Percentiles rank a stretch among this genome's conserved stretches.
These are phyloP conservation scores for Neonectria hederae DNA, from an alignment of 2,329 filamentous ascomycete genomes.

Conservation along the genomic window DNA sequence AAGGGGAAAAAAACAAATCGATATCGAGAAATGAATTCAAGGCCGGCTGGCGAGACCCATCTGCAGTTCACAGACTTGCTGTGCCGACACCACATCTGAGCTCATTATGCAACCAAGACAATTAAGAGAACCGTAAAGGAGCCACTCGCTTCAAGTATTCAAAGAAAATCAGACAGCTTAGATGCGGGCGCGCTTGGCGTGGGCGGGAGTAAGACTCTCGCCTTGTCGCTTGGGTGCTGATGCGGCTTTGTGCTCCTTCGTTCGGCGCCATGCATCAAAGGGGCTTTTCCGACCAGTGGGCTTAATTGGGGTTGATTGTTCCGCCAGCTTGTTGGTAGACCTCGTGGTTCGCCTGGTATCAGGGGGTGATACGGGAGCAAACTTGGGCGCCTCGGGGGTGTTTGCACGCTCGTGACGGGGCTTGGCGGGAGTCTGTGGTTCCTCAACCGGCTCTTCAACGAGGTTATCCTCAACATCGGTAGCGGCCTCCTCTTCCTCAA, in stretches of 20 bases:
- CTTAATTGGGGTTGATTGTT: conserved; percentile 55
- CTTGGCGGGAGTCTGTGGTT: conserved; percentile 52
- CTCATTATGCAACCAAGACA: conserved; percentile 14
- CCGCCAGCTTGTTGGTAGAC: conserved; percentile 59
- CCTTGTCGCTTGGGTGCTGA: conserved; percentile 56
- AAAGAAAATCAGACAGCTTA: conserved; percentile 31
- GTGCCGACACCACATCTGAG: not conserved
- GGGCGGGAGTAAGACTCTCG: conserved; percentile 43
- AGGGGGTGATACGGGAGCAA: conserved; percentile 69
- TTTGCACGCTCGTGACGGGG: conserved; percentile 38
- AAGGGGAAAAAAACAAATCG: conserved; percentile 22
- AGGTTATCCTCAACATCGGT: conserved; percentile 65
- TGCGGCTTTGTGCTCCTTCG: conserved; percentile 64
- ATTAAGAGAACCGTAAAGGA: conserved; percentile 22
- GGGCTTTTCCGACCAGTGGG: conserved; percentile 58
- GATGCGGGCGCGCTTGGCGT: conserved; percentile 50
- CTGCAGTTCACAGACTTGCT: conserved; percentile 1
- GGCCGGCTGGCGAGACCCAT: conserved; percentile 3
- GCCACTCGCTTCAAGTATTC: conserved; percentile 2
- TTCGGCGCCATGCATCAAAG: conserved; percentile 75
- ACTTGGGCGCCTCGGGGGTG: conserved; percentile 66
- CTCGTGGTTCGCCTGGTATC: conserved; percentile 69
- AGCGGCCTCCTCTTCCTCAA: conserved; percentile 67
- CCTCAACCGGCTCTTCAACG: conserved; percentile 38
- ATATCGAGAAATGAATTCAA: conserved; percentile 29